Base-by-base conservation (phyloP, 768 basidiomycete species). In the Piloderma croceum region DNA sequence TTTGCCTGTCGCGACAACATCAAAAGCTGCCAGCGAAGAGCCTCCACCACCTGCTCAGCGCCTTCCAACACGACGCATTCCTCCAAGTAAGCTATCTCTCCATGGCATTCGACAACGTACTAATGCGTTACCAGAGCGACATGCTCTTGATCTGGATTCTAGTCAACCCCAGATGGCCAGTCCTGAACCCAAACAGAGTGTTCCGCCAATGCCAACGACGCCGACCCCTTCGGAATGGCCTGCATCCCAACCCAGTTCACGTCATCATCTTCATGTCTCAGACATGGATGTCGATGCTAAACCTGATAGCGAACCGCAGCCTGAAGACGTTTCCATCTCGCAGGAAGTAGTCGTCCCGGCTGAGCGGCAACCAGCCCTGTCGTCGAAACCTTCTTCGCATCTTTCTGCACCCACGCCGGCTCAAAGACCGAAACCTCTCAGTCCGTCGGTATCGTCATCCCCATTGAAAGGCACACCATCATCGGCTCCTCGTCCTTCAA, bases 381-480 rank as follows among this genome's bases (percentile, higher is more conserved):
- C 49, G 39, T 38, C 37, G 41, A 15, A 41, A 41, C 52, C 15
- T 59, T 59, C 20, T 53, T 50, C 11, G 27, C 27, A 29, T 9
- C 27, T 48, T 57, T 45, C 37, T 4, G 42, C 57, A 12, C 65
- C 67, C 18, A 68, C 64, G 17, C 65, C 65, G 31, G 64, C 58
- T 4, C 65, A 67, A 38, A 54, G 39, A 40, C 41, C 38, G 27
- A 39, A 47, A 33, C 42, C 31, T n/a, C 39, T 37, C 15, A 19
- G n/a, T 21, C 24, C 41, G 15, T 37, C 31, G 17, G 21, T 18
- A 19, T 18, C 20, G n/a, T 17, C 38, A 11, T 23, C 19, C 40
- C 24, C 34, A 33, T 15, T 27, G 34, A 17, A 22, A 18, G 19
- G 34, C 18, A 17, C 34, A 34, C 19, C 18, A 36, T 22, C 20